Percentiles rank a stretch among this genome's conserved stretches.
These are phyloP conservation scores for Chalciporus chontae DNA, from an alignment of 768 basidiomycete species.

Conservation along the genomic window DNA sequence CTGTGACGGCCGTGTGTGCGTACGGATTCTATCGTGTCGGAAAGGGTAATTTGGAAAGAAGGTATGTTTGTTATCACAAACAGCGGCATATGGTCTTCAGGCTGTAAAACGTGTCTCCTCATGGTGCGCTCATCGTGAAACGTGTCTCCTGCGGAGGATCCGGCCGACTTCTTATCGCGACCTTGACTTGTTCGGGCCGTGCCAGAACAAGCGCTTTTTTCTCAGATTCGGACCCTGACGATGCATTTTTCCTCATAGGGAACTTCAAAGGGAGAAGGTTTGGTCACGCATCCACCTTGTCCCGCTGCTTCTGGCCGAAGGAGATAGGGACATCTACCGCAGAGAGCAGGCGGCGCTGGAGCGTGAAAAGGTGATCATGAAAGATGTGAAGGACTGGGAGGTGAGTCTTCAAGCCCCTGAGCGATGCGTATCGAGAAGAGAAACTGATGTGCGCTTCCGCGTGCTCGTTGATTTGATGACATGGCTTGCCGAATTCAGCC, in stretches of 20 bases:
- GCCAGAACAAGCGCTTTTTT: slow-evolving; percentile 37
- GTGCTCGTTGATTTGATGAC: slow-evolving; percentile 7
- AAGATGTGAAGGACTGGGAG: slow-evolving; percentile 91
- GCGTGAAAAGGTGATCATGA: slow-evolving; percentile 90
- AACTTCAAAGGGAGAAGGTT: slow-evolving; percentile 86
- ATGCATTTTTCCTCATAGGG: slow-evolving; percentile 52
- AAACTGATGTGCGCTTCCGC: slow-evolving; percentile 10
- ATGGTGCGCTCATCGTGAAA: slow-evolving; percentile 62
- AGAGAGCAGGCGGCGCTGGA: slow-evolving; percentile 72
- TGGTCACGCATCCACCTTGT: slow-evolving; percentile 96
- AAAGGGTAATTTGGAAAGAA: slow-evolving; percentile 86
- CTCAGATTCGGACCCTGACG: slow-evolving; percentile 41
- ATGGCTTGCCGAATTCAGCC: slow-evolving; percentile 43
- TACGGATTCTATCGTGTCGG: slow-evolving; percentile 93
- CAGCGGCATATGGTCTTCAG: slow-evolving; percentile 47
- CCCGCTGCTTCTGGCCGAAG: slow-evolving; percentile 88
- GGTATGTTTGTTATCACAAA: slow-evolving; percentile 53
- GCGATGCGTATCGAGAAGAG: slow-evolving; percentile 18
- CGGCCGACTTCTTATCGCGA: slow-evolving; percentile 43
- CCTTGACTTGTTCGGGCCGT: slow-evolving; percentile 37
- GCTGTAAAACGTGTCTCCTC: slow-evolving; percentile 61
- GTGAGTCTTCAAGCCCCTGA: slow-evolving; percentile 48
- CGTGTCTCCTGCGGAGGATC: slow-evolving; percentile 58
- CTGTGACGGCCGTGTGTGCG: slow-evolving; percentile 80
- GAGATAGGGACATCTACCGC: slow-evolving; percentile 86